Evolutionary conservation across 2,329 filamentous ascomycete genomes (phyloP).

Genomic region (Verticillium longisporum): DNA sequence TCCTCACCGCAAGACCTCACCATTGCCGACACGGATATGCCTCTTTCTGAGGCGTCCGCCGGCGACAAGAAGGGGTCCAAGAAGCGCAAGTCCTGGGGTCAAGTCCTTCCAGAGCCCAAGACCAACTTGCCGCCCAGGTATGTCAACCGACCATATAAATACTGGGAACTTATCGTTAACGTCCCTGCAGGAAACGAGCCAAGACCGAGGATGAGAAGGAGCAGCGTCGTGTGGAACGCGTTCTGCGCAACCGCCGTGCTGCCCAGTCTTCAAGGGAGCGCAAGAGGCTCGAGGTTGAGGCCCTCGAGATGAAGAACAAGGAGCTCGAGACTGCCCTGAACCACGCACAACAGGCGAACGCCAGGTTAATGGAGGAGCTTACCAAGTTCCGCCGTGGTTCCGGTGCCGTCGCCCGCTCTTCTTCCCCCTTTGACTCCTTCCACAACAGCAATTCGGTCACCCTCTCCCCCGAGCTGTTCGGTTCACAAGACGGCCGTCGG

Average conservation of each 20-base stretch:
- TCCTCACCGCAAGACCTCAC: constrained; percentile 25
- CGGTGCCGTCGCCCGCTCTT: constrained; percentile 31
- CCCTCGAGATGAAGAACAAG: constrained; percentile 68
- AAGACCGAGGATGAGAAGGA: constrained; percentile 99
- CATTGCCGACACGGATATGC: constrained; percentile 12
- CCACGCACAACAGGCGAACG: constrained; percentile 49
- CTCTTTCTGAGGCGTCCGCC: constrained; percentile 14
- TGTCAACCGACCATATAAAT: constrained; percentile 14
- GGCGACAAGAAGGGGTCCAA: constrained; percentile 68
- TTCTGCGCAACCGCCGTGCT: constrained; percentile 90
- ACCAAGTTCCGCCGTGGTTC: constrained; percentile 38
- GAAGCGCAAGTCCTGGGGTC: constrained; percentile 98
- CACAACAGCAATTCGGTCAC: constrained; percentile 41
- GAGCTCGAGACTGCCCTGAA: constrained; percentile 59
- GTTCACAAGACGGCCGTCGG: constrained; percentile 33
- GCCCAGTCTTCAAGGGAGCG: constrained; percentile 95
- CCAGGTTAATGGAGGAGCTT: constrained; percentile 41
- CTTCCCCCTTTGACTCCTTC: constrained; percentile 34
- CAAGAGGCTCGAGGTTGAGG: constrained; percentile 83
- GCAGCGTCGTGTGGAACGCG: constrained; percentile 92
- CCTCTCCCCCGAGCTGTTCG: constrained; percentile 53
- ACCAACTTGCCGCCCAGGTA: constrained; percentile 90
- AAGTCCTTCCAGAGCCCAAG: constrained; percentile 93
- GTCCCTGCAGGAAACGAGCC: constrained; percentile 69
- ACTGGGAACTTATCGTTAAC: constrained; percentile 15